Evolutionary conservation across 805 yeast genomes (phyloP).

Genomic region (Isabelozyma gotoi): DNA sequence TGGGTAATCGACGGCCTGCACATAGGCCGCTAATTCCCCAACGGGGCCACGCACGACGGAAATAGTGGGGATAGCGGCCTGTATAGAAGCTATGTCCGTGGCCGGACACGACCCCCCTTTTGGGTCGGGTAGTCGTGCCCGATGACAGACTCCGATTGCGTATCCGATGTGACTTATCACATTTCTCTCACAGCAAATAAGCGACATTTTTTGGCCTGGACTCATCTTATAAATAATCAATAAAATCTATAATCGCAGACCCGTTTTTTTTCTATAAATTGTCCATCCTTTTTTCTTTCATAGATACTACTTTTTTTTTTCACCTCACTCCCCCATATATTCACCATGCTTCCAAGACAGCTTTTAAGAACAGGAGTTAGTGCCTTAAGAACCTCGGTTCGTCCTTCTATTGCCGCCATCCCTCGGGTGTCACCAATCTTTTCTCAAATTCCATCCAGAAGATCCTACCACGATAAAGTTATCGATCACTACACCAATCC

Average conservation of each 20-base stretch:
- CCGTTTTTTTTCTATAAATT: background rate
- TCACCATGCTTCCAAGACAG: conserved; percentile 25
- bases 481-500: conserved; percentile 97
- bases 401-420: conserved; percentile 7
- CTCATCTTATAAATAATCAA: background rate
- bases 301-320: background rate
- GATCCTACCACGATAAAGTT: conserved; percentile 84
- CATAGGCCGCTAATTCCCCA: too few species aligned
- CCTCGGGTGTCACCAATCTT: conserved; percentile 5
- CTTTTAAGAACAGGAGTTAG: conserved; percentile 14
- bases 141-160: background rate
- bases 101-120: background rate
- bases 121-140: background rate
- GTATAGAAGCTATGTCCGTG: too few species aligned
- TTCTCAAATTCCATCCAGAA: conserved; percentile 9
- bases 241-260: background rate
- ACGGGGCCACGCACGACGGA: too few species aligned
- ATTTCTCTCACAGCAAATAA: background rate
- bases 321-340: background rate
- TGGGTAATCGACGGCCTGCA: too few species aligned
- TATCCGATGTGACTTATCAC: background rate
- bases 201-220: background rate
- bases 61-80: too few species aligned
- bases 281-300: too few species aligned
- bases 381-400: conserved; percentile 8